phyloP scores from a whole-genome alignment of 352 stramenopile genomes.

The Globisporangium paroecandrum region DNA sequence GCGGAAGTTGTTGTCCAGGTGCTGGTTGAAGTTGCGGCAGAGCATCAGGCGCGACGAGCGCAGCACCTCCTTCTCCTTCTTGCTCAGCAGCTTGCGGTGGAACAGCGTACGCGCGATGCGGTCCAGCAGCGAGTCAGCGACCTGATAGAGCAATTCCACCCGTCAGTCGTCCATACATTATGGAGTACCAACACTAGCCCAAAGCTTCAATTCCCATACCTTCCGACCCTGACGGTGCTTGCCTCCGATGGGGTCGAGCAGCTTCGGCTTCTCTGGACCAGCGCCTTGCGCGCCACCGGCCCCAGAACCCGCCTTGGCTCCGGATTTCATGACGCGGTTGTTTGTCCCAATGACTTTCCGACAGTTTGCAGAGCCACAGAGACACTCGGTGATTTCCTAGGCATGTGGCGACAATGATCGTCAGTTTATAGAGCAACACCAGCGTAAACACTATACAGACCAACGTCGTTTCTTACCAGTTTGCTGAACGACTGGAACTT shows the following conservation, averaged over 20 bases:
- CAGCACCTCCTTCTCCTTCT: slow-evolving; percentile 41
- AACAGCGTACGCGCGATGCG: slow-evolving; percentile 42
- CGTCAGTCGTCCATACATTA: neutral
- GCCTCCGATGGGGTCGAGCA: slow-evolving; percentile 45
- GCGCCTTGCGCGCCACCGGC: neutral
- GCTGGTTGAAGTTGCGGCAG: slow-evolving; percentile 45
- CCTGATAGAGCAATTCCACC: slow-evolving; percentile 22
- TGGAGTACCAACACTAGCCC: neutral
- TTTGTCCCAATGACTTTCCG: slow-evolving; percentile 74
- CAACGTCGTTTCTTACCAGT: slow-evolving; percentile 19
- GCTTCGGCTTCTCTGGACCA: slow-evolving; percentile 19
- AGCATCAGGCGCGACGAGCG: slow-evolving; percentile 55
- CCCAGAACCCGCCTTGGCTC: slow-evolving; percentile 14
- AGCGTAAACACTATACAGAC: neutral
- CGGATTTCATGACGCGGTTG: slow-evolving; percentile 40
- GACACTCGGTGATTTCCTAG: slow-evolving; percentile 72
- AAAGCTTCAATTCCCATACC: slow-evolving; percentile 16
- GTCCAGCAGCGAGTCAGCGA: slow-evolving; percentile 54
- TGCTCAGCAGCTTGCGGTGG: slow-evolving; percentile 45
- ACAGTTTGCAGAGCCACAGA: slow-evolving; percentile 60
- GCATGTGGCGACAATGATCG: neutral
- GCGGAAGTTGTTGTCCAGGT: slow-evolving; percentile 56
- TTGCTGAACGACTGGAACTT: slow-evolving; percentile 82
- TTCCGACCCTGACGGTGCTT: slow-evolving; percentile 39
- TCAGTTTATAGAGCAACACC: neutral